phyloP scores from a whole-genome alignment of 768 basidiomycete genomes.

The Suillus bovinus region DNA sequence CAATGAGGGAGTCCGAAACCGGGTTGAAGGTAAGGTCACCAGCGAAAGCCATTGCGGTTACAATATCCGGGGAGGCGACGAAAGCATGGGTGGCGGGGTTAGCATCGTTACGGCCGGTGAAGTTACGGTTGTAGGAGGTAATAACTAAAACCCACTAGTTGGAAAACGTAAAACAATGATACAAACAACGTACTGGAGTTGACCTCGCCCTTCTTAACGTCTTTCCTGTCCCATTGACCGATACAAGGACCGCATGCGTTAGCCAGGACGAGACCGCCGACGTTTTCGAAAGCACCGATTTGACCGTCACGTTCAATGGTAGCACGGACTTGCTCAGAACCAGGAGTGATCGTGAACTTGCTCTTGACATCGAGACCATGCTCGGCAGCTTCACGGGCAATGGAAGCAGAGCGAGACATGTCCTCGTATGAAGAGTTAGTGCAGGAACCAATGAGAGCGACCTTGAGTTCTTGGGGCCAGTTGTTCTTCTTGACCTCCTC shows the following conservation, averaged over 20 bases:
- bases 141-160: constrained; percentile 58
- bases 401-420: constrained; percentile 96
- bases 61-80: constrained; percentile 91
- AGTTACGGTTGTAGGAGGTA: constrained; percentile 99
- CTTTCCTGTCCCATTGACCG: constrained; percentile 97
- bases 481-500: constrained; percentile 88
- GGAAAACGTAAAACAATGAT: neutral
- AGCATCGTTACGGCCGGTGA: constrained; percentile 99
- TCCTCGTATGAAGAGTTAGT: constrained; percentile 99
- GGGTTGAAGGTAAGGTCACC: constrained; percentile 97
- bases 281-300: constrained; percentile 82
- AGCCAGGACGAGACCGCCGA: constrained; percentile 92
- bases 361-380: constrained; percentile 90
- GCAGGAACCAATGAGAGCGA: constrained; percentile 98
- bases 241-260: constrained; percentile 99
- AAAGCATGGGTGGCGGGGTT: constrained; percentile 99
- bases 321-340: constrained; percentile 97
- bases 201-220: constrained; percentile 93
- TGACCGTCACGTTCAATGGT: constrained; percentile 97
- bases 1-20: constrained; percentile 83
- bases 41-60: constrained; percentile 95
- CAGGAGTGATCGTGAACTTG: constrained; percentile 97
- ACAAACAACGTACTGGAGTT: constrained; percentile 81
- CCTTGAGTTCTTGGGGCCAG: constrained; percentile 97
- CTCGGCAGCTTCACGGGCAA: constrained; percentile 82